Base-by-base conservation (phyloP, 495 filamentous ascomycete genomes). In the Aspergillus egyptiacus region DNA sequence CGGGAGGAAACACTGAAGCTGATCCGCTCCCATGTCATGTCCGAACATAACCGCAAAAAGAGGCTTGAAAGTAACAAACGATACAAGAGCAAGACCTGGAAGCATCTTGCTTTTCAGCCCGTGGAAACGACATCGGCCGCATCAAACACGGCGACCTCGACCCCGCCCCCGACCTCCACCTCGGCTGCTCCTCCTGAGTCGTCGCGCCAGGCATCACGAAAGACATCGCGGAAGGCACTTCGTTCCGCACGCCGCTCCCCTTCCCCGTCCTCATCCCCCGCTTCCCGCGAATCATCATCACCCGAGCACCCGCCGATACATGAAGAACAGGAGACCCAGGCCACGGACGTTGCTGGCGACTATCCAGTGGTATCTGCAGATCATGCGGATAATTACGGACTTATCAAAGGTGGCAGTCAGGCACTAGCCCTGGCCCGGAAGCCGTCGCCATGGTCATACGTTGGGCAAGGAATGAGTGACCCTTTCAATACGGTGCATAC, bases 11-110 rank as follows among this genome's bases (percentile, higher is more conserved):
- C 69, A 2, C 58, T 74, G 51, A 74, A 74, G 56, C 67, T 70
- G 25, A 74, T 74, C 38, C 69, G 71, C 14, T 74, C 71, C 18
- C 71, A 74, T 66, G 71, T 74, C 20, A 74, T 74, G 71, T 73
- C 71, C 24, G 71, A 74, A 43, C 71, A 74, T 50, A 74, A 74
- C 57, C 68, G 71, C 48, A 74, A 73, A 55, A 74, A 74, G 47
- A 58, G 71, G 32, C 51, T 72, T 31, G 70, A 72, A 15, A 73
- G 61, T 34, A 73, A 67, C 2, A 68, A 70, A 38, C 64, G 65
- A 11, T 69, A 72, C 54, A 74, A 72, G 38, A 64, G 57, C 54
- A 71, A 74, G 52, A 60, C 66, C 14, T 73, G 62, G 61, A 72
- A 72, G 30, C 64, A 69, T n/a, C 48, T 71, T 35, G 62, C 68